Evolutionary conservation across 495 filamentous ascomycete species (phyloP), one percentile per base, ranked within the genome.

Genomic region (Aspergillus haitiensis): DNA sequence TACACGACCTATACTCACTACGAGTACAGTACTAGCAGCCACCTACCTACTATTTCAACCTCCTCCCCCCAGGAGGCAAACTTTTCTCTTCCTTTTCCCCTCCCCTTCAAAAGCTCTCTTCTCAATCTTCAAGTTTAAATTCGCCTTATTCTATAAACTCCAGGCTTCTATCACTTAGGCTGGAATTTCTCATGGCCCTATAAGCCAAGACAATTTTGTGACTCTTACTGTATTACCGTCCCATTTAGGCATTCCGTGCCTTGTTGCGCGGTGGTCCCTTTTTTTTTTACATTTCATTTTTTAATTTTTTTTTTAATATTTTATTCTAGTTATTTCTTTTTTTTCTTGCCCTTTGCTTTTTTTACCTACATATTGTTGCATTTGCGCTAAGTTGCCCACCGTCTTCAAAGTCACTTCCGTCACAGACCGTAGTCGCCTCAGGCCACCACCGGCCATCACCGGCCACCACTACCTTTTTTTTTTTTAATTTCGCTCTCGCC

Each of bases 341-440:
- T 59, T 39, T 52, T 52, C 60, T 55, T 63, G 42, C 51, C 58
- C 33, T 33, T 55, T 49, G 32, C 32, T 59, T 51, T 59, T 59
- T 61, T 57, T 31, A 52, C 46, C 56, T 61, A 47, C 32, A 34
- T 18, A 52, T 59, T 53, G 35, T 40, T 42, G 11, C 18, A 27
- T 46, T 21, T 50, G 55, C 46, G 46, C 55, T 27, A 47, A 47
- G 48, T 27, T 58, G 39, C 59, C 50, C 59, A 40, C 55, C 18
- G 50, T 37, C 51, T 36, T 40, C 2, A 46, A 49, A 59, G 52
- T 69, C 63, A 60, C 65, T 70, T 69, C 66, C 72, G 74, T 75
- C 73, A 75, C 68, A 59, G 52, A 48, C 57, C 37, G 46, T 36
- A 35, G 51, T 53, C 67, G 74, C 71, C 74, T 76, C 66, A 74